Base-by-base conservation (phyloP, 352 stramenopile genomes). In the Pythium oligandrum region DNA sequence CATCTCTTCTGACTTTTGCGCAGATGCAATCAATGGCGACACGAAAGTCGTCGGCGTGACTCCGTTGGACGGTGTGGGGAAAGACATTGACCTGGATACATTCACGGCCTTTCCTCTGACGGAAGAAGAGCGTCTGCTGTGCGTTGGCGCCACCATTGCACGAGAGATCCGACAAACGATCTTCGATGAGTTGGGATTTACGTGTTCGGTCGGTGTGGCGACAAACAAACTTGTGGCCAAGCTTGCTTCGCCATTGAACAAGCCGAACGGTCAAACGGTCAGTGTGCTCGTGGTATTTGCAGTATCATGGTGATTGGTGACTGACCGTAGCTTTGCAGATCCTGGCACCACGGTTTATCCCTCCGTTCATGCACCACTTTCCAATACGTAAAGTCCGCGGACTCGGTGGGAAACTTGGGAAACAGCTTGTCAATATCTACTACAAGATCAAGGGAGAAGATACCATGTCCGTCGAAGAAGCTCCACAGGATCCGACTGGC, bases 221-320 rank as follows among this genome's bases (percentile, higher is more conserved):
- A 61, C 67, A 46, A 92, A 88, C 62, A 94, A 94, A 49, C 66
- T 94, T 7, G 46, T 91, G 34, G 74, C 84, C 39, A 94, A 94
- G 53, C 51, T 93, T 9, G 79, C 68, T 3, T 91, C 83, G 3
- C 83, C 83, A 9, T 57, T 92, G 6, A 91, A 93, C 58, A 93
- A 93, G 44, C 83, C 83, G 4, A 77, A 87, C 34, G 83, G 83
- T 0, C 83, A 93, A 71, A 82, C 78, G 31, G 75, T 83, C 50
- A 36, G 58, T 55, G 5, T 8, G 31, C 32, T 33, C 26, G 10
- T 26, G 17, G 30, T 5, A 42, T 11, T 40, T 40, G 9, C 37
- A 9, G 36, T 47, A 39, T 52, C 2, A 40, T 48, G 26, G 51
- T 17, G 10, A 6, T n/a, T 37, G 44, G 17, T 48, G 17, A 26